phyloP scores from a whole-genome alignment of 169 alveolate genomes.

The Plasmodium gaboni region DNA sequence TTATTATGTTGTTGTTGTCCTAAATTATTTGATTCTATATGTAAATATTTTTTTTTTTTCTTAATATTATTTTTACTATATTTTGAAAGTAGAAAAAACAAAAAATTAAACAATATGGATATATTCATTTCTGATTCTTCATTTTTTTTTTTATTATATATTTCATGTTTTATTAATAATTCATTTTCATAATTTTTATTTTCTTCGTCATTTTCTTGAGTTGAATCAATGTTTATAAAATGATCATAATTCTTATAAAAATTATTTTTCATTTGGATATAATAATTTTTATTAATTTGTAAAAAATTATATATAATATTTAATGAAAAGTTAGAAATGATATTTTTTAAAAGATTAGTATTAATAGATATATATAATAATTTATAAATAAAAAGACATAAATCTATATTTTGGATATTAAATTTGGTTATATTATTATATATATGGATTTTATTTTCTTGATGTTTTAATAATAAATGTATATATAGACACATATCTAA shows the following conservation, averaged over 20 bases:
- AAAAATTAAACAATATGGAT: slow-evolving; percentile 48
- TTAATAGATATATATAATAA: slow-evolving; percentile 27
- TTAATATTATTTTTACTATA: slow-evolving; percentile 34
- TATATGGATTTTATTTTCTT: slow-evolving; percentile 1
- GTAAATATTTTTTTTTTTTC: neutral
- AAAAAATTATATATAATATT: slow-evolving; percentile 45
- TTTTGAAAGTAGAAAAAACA: slow-evolving; percentile 58
- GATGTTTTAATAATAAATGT: slow-evolving; percentile 27
- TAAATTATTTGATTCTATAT: neutral
- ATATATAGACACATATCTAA: slow-evolving; percentile 57
- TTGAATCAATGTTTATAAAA: neutral
- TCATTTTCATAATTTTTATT: slow-evolving; percentile 15
- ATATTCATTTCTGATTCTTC: slow-evolving; percentile 21
- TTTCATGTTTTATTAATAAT: slow-evolving; percentile 25
- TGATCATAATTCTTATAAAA: slow-evolving; percentile 20
- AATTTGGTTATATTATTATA: slow-evolving; percentile 11
- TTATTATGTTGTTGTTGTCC: neutral
- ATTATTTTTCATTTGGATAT: slow-evolving; percentile 23
- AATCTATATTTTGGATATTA: slow-evolving; percentile 12
- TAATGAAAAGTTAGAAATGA: slow-evolving; percentile 36
- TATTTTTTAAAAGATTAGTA: slow-evolving; percentile 49
- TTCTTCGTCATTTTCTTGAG: neutral
- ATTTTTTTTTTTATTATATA: neutral
- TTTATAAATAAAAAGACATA: slow-evolving; percentile 46
- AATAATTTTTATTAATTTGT: slow-evolving; percentile 21